Evolutionary conservation across 805 yeast species (phyloP).

Genomic region (Metschnikowia cubensis): DNA sequence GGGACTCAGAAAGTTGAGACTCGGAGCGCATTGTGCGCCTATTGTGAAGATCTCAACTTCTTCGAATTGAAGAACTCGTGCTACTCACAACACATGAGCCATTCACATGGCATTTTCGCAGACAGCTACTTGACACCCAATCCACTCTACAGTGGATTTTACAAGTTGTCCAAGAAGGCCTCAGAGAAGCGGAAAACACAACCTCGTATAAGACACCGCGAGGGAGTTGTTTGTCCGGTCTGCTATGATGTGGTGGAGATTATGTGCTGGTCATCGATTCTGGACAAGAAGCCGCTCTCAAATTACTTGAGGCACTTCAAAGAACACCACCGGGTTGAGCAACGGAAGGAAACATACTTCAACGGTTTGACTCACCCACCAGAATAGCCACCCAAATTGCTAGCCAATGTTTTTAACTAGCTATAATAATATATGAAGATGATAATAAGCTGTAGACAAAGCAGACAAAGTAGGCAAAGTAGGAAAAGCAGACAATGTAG

Average conservation of each 20-base stretch:
- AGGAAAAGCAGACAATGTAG: too few relatives aligned
- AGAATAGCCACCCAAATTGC: not conserved
- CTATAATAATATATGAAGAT: not conserved
- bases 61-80: constrained; percentile 30
- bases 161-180: constrained; percentile 18
- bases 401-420: not conserved
- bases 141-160: constrained; percentile 22
- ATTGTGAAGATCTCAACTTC: constrained; percentile 27
- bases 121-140: constrained; percentile 29
- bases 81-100: constrained; percentile 34
- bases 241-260: constrained; percentile 24
- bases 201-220: constrained; percentile 20
- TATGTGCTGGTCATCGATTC: constrained; percentile 16
- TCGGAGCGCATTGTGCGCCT: constrained; percentile 34
- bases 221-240: constrained; percentile 30
- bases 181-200: constrained; percentile 19
- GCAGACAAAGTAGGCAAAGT: too few relatives aligned
- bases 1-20: constrained; percentile 16
- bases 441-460: not conserved
- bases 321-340: constrained; percentile 14
- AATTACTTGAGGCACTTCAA: constrained; percentile 19
- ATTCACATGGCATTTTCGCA: constrained; percentile 31
- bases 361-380: not conserved
- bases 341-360: constrained; percentile 7
- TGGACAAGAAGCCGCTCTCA: constrained; percentile 15